Base-by-base conservation (phyloP, 2,329 filamentous ascomycete species). In the Aspergillus puulaauensis region DNA sequence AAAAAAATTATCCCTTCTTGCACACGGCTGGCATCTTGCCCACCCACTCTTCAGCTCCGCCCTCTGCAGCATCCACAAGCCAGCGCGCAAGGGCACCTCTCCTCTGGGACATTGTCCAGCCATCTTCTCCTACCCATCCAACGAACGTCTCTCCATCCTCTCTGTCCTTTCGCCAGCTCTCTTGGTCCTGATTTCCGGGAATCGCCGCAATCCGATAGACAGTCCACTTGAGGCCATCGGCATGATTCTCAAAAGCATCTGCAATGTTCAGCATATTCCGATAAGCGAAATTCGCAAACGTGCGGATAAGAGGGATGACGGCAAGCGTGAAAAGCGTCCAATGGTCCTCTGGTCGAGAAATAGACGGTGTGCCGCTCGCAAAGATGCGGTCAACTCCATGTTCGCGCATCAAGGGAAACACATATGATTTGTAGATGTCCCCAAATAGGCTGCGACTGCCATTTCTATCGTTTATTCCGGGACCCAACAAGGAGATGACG, bases 61-160 rank as follows among this genome's bases (percentile, higher is more conserved):
- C 33, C 31, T 54, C 51, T 19, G 41, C 51, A 47, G 43, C 41
- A 33, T 54, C 51, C 37, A 54, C 51, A 27, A 54, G 51, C 51
- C 51, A 54, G 14, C 51, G 27, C 14, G 51, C 51, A 21, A 54
- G 43, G 5, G 51, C 31, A 5, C 41, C 31, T 31, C 51, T 37
- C n/a, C 14, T 46, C 41, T 54, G 51, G 4, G 31, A 54, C 9
- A 8, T 12, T 19, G 41, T 54, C 51, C 51, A 54, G 21, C 51
- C 51, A 12, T 24, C 17, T 33, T 45, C 43, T 4, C 51, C 51
- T 12, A 54, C 33, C 33, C 41, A 46, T 14, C 51, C 51, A 14
- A 46, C 51, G 21, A 54, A 54, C 2, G 41, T 33, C 11, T 54
- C 51, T 14, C 41, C 51, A 47, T 54, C 51, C 6, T 54, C 51